Evolutionary conservation across 495 filamentous ascomycete genomes (phyloP), one percentile per base, ranked within the genome.

Genomic region (Neurospora sp.): DNA sequence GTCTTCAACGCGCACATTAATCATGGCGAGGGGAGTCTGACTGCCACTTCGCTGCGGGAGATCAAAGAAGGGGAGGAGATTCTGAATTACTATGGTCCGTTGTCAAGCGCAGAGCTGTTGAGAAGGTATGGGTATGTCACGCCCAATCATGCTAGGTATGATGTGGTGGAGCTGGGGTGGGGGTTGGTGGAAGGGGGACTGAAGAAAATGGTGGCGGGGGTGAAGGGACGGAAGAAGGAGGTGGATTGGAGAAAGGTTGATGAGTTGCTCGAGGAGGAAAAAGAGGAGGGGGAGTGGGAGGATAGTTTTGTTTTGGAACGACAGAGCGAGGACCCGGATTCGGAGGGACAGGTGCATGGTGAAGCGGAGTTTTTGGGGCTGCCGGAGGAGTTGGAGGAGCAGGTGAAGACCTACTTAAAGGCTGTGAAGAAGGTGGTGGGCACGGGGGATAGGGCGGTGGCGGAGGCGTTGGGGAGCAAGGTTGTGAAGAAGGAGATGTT

Each of bases 51-150:
- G 3, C 84, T 92, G 74, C 87, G 90, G 70, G 78, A 86, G 0
- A 92, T 98, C 75, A 77, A 77, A 10, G 84, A 85, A 7, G 91
- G 91, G n/a, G 89, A 93, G 71, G 93, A 97, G 78, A 89, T 97
- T 23, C 89, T 97, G 77, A 97, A 97, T 75, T 94, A 97, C 79
- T 97, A 97, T 78, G 95, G 94, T 9, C 89, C 92, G 40, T 88
- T 97, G 31, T 90, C 93, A 3, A 91, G 90, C 38, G 89, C 91
- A 0, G 94, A 98, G 79, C 82, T 98, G 23, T 87, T 98, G 23
- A 87, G 95, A 23, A 85, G 95, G 35, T 98, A 97, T 76, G 95
- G 95, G 8, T 98, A 97, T 76, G 89, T 95, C 14, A 96, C 93
- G 2, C 81, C 85, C 39, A 89, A 90, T 1, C 96, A 97, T 76